Evolutionary conservation across 768 basidiomycete species (phyloP), one percentile per base, ranked within the genome.

Genomic region (Kwoniella dejecticola): DNA sequence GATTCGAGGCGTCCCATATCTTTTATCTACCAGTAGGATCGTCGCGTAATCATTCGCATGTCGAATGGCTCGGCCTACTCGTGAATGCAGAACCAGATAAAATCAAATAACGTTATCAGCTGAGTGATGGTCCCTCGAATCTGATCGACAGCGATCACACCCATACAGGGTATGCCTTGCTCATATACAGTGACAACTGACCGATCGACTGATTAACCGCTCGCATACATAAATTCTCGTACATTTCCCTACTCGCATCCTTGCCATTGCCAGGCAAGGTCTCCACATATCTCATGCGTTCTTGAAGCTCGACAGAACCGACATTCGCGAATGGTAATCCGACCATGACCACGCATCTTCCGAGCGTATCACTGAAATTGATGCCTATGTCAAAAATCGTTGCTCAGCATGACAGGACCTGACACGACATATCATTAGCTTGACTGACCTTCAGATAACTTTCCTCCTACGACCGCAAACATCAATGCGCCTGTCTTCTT

Each of bases 151-250:
- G n/a, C n/a, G n/a, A n/a, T n/a, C n/a, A n/a, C n/a, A n/a, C n/a
- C n/a, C n/a, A n/a, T n/a, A n/a, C n/a, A n/a, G n/a, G n/a, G n/a
- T n/a, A n/a, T n/a, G n/a, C n/a, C n/a, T n/a, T n/a, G n/a, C n/a
- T n/a, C n/a, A n/a, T n/a, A 24, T 38, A 21, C 5, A 26, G n/a
- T 55, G 10, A 10, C 7, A 2, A 77, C 87, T 57, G 49, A 90
- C 94, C 95, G 63, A 99, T 96, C 57, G 90, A 91, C 77, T 99
- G 95, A 79, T 99, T 99, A 53, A 99, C 93, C 0, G 93, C 90
- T 66, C 79, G 68, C 79, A 79, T 79, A 60, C 77, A 79, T 15
- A 77, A 60, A 58, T 79, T 80, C 78, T 90, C 89, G 76, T 93
- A 97, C 55, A 95, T 81, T 79, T 92, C 91, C 21, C 86, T 77